phyloP scores from a whole-genome alignment of 805 yeast genomes.

The Sungouiella blattae region DNA sequence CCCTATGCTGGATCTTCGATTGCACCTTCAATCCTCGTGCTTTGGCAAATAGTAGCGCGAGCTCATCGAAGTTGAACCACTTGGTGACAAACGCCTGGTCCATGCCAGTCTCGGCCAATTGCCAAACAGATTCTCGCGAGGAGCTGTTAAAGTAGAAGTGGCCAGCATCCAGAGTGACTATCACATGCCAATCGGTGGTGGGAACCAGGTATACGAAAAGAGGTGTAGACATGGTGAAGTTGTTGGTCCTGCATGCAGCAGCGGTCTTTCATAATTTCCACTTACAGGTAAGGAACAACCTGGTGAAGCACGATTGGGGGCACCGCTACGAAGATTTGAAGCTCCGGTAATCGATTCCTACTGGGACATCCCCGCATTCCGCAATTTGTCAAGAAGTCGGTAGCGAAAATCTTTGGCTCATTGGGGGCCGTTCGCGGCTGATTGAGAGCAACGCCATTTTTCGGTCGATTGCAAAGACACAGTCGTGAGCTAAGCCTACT shows the following conservation, averaged over 20 bases:
- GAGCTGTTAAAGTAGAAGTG: constrained; percentile 31
- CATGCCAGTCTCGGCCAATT: constrained; percentile 23
- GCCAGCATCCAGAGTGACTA: constrained; percentile 21
- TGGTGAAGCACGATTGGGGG: no score
- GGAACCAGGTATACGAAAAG: constrained; percentile 11
- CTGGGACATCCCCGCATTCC: no score
- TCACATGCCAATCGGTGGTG: constrained; percentile 24
- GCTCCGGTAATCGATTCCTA: no score
- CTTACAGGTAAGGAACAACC: no score
- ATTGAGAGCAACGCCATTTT: no score
- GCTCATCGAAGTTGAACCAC: constrained; percentile 26
- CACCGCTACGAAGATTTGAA: no score
- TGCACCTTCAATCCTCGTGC: constrained; percentile 17
- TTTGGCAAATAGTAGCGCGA: constrained; percentile 27
- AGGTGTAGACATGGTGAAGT: constrained; percentile 3
- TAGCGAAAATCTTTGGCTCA: no score
- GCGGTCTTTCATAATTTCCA: no score
- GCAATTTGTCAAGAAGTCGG: no score
- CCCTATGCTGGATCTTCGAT: background rate
- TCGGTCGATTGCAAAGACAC: no score
- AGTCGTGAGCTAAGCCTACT: no score
- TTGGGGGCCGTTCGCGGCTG: no score
- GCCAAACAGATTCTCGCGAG: constrained; percentile 29
- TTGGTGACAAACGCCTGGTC: constrained; percentile 13
- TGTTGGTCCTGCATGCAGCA: background rate